A percentile compares a stretch with the other conserved stretches of the same genome.
These are phyloP conservation scores for Globisporangium alternatum DNA, from an alignment of 352 stramenopile genomes.

Conservation along the genomic window DNA sequence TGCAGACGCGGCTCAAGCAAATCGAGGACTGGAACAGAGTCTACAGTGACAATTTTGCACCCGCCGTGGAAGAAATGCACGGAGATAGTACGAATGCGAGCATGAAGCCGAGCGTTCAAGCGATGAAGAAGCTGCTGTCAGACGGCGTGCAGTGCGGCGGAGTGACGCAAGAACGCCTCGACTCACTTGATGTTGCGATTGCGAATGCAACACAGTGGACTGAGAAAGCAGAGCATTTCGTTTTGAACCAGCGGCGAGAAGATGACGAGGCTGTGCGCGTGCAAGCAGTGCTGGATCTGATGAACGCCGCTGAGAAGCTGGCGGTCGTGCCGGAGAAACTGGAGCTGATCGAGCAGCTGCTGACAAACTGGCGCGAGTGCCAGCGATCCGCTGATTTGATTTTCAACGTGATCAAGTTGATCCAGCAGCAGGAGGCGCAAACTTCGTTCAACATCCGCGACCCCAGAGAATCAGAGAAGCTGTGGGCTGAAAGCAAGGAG, in stretches of 20 bases:
- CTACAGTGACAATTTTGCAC: conserved; percentile 25
- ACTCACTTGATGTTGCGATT: conserved; percentile 30
- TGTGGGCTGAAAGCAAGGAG: conserved; percentile 15
- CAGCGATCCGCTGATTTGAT: conserved; percentile 18
- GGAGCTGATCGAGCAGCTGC: conserved; percentile 23
- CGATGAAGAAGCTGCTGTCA: conserved; percentile 32
- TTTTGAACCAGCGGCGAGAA: conserved; percentile 12
- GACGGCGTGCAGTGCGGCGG: conserved; percentile 27
- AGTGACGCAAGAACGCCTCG: conserved; percentile 23
- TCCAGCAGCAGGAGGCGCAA: conserved; percentile 24
- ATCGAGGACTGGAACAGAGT: conserved; percentile 43
- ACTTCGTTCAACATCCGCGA: conserved; percentile 15
- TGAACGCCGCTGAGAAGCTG: conserved; percentile 26
- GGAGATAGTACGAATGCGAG: neutral
- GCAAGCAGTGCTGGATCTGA: conserved; percentile 18
- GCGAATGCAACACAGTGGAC: conserved; percentile 24
- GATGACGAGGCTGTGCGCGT: conserved; percentile 12
- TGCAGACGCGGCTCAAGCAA: conserved; percentile 30
- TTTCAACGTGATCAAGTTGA: conserved; percentile 20
- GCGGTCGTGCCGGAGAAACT: conserved; percentile 22
- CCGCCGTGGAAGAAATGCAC: neutral
- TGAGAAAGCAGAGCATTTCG: conserved; percentile 20
- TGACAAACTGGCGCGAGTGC: conserved; percentile 28
- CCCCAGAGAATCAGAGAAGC: conserved; percentile 1
- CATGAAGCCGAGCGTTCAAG: conserved; percentile 17